Percentiles rank a stretch among this genome's conserved stretches.
Conservation (phyloP, 2,329 filamentous ascomycete genomes). For the Talaromyces sp. region DNA sequence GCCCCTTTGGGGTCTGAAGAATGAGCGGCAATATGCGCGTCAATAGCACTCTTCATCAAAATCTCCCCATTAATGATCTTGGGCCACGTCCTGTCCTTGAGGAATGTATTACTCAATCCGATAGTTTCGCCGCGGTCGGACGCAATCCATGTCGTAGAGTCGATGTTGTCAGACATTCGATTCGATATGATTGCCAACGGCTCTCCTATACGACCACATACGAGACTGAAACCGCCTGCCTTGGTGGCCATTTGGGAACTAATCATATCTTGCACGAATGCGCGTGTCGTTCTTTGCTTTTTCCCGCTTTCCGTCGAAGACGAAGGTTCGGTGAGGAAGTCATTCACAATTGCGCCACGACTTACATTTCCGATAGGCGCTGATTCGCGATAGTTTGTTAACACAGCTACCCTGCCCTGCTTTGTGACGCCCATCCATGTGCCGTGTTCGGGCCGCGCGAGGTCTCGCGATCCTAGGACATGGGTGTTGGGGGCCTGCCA, state of each 20-base stretch:
- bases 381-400: constrained; percentile 63
- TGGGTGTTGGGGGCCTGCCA: constrained; percentile 55
- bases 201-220: constrained; percentile 55
- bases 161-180: constrained; percentile 49
- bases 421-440: constrained; percentile 64
- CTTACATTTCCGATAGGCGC: constrained; percentile 48
- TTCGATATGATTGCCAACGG: constrained; percentile 61
- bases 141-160: constrained; percentile 52
- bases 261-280: constrained; percentile 55
- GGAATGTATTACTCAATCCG: constrained; percentile 60
- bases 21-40: constrained; percentile 37
- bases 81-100: constrained; percentile 58
- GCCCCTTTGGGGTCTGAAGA: neutral
- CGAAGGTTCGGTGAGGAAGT: constrained; percentile 50
- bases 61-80: constrained; percentile 59
- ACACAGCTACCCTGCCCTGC: constrained; percentile 58
- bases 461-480: constrained; percentile 60
- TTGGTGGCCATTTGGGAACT: constrained; percentile 53
- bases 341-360: constrained; percentile 58
- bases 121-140: constrained; percentile 50
- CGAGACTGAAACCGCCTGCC: constrained; percentile 61
- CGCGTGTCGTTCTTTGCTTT: constrained; percentile 35
- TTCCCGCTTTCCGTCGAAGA: constrained; percentile 20
- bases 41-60: constrained; percentile 50
- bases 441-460: constrained; percentile 57